phyloP scores from a whole-genome alignment of 139 green algal species.

The Chlorella sp. region DNA sequence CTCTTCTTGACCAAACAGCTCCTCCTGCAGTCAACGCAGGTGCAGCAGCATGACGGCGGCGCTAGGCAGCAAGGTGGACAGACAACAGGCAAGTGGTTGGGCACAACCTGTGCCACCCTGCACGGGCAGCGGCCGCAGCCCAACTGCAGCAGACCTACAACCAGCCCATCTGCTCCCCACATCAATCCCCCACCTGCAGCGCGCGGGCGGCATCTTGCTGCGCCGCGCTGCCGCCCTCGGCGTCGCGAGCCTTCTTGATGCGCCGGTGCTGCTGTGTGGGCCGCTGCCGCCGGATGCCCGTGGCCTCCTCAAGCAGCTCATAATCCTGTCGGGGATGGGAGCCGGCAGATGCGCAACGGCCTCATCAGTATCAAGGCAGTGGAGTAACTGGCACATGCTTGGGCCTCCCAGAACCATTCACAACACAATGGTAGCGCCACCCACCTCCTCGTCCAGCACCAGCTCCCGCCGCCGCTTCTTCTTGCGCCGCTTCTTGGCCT shows the following conservation, averaged over 20 bases:
- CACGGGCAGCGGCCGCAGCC: neutral
- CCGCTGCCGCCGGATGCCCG: constrained; percentile 52
- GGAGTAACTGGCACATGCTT: too few relatives aligned
- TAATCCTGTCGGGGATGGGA: constrained; percentile 73
- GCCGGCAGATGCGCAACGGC: too few relatives aligned
- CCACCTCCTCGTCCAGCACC: constrained; percentile 88
- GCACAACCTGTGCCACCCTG: too few relatives aligned
- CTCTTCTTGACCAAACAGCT: constrained; percentile 80
- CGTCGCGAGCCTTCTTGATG: constrained; percentile 70
- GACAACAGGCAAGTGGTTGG: too few relatives aligned
- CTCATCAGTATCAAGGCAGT: too few relatives aligned
- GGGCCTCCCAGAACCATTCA: too few relatives aligned
- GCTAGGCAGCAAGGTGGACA: too few relatives aligned
- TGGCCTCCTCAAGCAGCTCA: constrained; percentile 88
- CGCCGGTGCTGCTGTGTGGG: constrained; percentile 64
- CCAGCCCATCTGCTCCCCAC: neutral
- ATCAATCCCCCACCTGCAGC: constrained; percentile 27
- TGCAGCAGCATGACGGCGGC: too few relatives aligned
- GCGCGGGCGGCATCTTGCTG: constrained; percentile 16
- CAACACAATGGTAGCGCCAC: too few relatives aligned
- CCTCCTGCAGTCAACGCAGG: constrained; percentile 74
- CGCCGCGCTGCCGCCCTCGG: neutral
- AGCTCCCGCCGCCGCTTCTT: constrained; percentile 67
- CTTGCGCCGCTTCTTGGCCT: constrained; percentile 46
- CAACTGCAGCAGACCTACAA: neutral